These are phyloP conservation scores for Cutaneotrichosporon sp. DNA, from an alignment of 1,284 basidiomycete species.

Conservation along the genomic window DNA sequence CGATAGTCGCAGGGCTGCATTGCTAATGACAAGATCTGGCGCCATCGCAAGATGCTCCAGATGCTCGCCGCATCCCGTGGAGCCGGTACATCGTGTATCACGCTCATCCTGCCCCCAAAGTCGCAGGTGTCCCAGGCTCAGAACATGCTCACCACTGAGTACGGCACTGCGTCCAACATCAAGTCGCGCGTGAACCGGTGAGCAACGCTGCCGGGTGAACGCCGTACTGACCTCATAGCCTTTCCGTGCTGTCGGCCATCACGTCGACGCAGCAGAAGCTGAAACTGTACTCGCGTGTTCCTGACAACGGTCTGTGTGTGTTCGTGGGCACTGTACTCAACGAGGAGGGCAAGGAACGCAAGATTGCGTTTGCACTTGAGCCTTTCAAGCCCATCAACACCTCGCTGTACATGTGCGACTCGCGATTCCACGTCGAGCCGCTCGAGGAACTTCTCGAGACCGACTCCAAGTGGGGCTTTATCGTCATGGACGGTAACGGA, in stretches of 20 bases:
- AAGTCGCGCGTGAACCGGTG: slow-evolving; percentile 95
- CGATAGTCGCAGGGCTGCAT: background rate
- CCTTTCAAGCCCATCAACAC: slow-evolving; percentile 99
- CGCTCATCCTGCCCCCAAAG: slow-evolving; percentile 81
- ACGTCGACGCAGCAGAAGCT: slow-evolving; percentile 98
- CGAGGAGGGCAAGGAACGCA: slow-evolving; percentile 98
- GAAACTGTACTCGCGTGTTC: slow-evolving; percentile 93
- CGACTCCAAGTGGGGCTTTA: slow-evolving; percentile 97
- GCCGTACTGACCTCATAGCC: slow-evolving; percentile 34
- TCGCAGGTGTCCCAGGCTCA: slow-evolving; percentile 93
- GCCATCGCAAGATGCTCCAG: slow-evolving; percentile 97
- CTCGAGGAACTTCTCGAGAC: slow-evolving; percentile 94
- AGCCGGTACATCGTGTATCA: slow-evolving; percentile 99
- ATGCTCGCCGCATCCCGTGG: slow-evolving; percentile 88
- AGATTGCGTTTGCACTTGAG: slow-evolving; percentile 95
- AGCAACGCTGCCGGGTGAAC: slow-evolving; percentile 1
- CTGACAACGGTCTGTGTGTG: slow-evolving; percentile 92
- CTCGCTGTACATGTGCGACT: slow-evolving; percentile 98
- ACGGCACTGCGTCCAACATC: slow-evolving; percentile 97
- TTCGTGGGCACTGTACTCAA: slow-evolving; percentile 98
- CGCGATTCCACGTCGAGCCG: slow-evolving; percentile 99
- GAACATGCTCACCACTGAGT: slow-evolving; percentile 97
- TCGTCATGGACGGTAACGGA: slow-evolving; percentile 70
- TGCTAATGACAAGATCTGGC: slow-evolving; percentile 56
- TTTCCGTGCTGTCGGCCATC: slow-evolving; percentile 95